Base-by-base conservation (phyloP, 2,329 filamentous ascomycete genomes). In the Fonsecaea pedrosoi region DNA sequence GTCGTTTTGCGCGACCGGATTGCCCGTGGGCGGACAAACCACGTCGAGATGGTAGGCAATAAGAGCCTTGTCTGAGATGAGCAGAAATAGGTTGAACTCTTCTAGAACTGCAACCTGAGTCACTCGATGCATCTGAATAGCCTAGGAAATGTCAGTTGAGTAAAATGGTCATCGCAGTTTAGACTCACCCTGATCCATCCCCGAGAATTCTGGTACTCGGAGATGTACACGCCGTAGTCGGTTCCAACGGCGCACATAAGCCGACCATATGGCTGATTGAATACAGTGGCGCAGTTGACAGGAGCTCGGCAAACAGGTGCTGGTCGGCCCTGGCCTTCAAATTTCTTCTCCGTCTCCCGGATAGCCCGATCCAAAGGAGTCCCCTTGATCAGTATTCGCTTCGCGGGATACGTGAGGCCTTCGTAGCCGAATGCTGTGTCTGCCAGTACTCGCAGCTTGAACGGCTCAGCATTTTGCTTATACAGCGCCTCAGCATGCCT, bases 21-120 rank as follows among this genome's bases (percentile, higher is more conserved):
- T 60, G 1, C 86, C 84, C 65, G 79, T 82, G 18, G 82, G 77
- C 6, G 85, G 83, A 70, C 85, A 88, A 1, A 99, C 86, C 6
- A 92, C 88, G 75, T 99, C 96, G 50, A 99, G 86, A 62, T 97
- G 94, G 76, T 97, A 97, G 1, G 94, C 94, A 70, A 97, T 92
- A 32, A 99, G 83, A 13, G 91, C 90, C 76, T 94, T 94, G 78
- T 99, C 95, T 0, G 94, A 89, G 70, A 98, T 93, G 67, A 99
- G 85, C 34, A 99, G 83, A 77, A 96, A 95, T 13, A 98, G 84
- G 53, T 92, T 95, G 77, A 98, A 98, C 71, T 98, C 95, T 76
- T 99, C 96, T 6, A 99, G 86, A 0, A 99, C 92, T 0, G 95
- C 90, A 56, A 99, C 91, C 76, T 99, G 95, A 1, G 94, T 96